phyloP scores from a whole-genome alignment of 768 basidiomycete genomes.

The Mycena galopus region DNA sequence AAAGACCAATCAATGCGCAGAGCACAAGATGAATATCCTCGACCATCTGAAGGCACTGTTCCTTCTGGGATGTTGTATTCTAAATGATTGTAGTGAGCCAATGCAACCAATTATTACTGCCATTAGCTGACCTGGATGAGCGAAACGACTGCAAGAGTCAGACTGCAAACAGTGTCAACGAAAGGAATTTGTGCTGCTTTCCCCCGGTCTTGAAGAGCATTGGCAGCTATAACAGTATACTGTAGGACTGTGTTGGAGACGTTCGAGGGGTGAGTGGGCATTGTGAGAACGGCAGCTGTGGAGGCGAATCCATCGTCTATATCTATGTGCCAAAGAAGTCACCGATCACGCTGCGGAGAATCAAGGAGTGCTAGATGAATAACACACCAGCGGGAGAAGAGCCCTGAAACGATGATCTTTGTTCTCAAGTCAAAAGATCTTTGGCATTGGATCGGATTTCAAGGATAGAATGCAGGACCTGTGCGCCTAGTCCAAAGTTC shows the following conservation, averaged over 20 bases:
- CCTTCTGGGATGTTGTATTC: not conserved
- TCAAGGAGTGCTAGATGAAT: not conserved
- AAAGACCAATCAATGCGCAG: not conserved
- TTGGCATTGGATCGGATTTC: no score
- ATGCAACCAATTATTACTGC: not conserved
- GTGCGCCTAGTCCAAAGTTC: no score
- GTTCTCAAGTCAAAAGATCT: not conserved
- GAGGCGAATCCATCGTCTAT: not conserved
- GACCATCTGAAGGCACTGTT: not conserved
- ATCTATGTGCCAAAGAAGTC: not conserved
- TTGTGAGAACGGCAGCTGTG: not conserved
- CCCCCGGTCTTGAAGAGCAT: not conserved
- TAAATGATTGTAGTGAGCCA: not conserved
- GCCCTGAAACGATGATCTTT: not conserved
- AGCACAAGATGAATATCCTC: conserved; percentile 4
- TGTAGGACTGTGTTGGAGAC: conserved; percentile 1
- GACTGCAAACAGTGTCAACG: not conserved
- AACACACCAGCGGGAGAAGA: not conserved
- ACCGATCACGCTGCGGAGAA: not conserved
- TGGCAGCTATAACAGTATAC: not conserved
- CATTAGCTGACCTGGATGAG: conserved; percentile 7
- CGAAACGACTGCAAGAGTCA: not conserved
- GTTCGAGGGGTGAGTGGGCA: not conserved
- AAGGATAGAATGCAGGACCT: no score
- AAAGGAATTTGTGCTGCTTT: not conserved